These are phyloP conservation scores for Penicillium sp. DNA, from an alignment of 2,329 filamentous ascomycete species.

Conservation along the genomic window DNA sequence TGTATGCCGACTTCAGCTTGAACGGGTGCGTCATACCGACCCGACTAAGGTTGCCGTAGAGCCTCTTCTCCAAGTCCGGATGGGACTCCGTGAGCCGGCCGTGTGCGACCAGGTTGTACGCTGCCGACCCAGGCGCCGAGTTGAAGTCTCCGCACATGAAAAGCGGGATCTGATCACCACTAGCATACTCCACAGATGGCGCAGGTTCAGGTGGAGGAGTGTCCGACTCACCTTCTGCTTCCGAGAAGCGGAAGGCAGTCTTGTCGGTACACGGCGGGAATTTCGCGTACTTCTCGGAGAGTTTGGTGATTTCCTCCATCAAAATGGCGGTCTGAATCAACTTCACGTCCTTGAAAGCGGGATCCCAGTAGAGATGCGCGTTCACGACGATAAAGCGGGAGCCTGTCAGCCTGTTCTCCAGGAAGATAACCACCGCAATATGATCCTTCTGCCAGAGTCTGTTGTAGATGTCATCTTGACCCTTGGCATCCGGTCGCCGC, in stretches of 20 bases:
- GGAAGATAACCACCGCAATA: constrained; percentile 81
- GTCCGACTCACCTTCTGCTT: constrained; percentile 41
- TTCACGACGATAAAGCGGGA: constrained; percentile 86
- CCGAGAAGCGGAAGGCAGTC: constrained; percentile 44
- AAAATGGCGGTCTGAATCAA: constrained; percentile 89
- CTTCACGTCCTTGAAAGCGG: constrained; percentile 83
- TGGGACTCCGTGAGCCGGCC: constrained; percentile 72
- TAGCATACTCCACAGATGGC: constrained; percentile 78
- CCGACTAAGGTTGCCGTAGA: constrained; percentile 87
- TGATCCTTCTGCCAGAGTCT: constrained; percentile 97
- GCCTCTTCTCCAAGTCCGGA: constrained; percentile 65
- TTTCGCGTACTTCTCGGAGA: constrained; percentile 75
- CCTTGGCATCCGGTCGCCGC: constrained; percentile 92
- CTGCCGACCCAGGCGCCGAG: constrained; percentile 73
- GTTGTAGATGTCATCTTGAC: constrained; percentile 95
- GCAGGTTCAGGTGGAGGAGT: constrained; percentile 51
- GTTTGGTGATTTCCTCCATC: constrained; percentile 80
- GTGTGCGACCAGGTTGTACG: constrained; percentile 79
- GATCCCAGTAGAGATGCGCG: constrained; percentile 91
- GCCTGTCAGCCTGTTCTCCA: constrained; percentile 87
- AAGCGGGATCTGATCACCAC: constrained; percentile 77
- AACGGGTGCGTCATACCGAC: constrained; percentile 93
- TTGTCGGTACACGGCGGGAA: constrained; percentile 78
- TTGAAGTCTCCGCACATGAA: constrained; percentile 95
- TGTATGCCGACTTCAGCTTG: constrained; percentile 82